Percentiles rank a stretch among this genome's conserved stretches.
These are phyloP conservation scores for Jacaranda mimosifolia DNA, from an alignment of 257 asterid species.

Conservation along the genomic window DNA sequence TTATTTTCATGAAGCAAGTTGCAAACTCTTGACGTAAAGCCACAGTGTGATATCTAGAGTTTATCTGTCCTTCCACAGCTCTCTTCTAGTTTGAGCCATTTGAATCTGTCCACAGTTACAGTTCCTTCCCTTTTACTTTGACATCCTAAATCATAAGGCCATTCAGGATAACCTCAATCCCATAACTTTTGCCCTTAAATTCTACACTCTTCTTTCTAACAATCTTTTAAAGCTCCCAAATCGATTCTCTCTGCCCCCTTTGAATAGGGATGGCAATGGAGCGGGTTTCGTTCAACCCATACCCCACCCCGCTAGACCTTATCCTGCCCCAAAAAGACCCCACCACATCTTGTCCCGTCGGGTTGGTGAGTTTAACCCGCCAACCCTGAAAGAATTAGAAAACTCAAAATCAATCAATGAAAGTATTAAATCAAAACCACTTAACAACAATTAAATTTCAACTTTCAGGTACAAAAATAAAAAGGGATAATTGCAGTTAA, in stretches of 20 bases:
- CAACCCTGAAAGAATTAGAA: too few relatives aligned
- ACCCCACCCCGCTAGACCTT: too few relatives aligned
- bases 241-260: not conserved
- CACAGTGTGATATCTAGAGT: not conserved
- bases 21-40: not conserved
- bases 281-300: too few relatives aligned
- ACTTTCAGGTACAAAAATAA: too few relatives aligned
- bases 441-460: too few relatives aligned
- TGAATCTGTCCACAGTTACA: not conserved
- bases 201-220: not conserved
- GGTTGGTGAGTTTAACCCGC: too few relatives aligned
- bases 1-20: not conserved
- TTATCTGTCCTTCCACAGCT: constrained; percentile 10
- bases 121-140: not conserved
- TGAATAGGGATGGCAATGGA: too few relatives aligned
- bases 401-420: too few relatives aligned
- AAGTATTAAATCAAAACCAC: too few relatives aligned
- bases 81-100: constrained; percentile 22
- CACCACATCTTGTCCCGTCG: too few relatives aligned
- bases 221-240: not conserved
- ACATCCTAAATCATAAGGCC: not conserved
- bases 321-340: too few relatives aligned
- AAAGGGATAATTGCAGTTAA: too few relatives aligned
- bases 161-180: constrained; percentile 11
- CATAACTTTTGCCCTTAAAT: not conserved